Conservation (phyloP, 202 grass and related monocot genomes). For the Brachypodium distachyon region DNA sequence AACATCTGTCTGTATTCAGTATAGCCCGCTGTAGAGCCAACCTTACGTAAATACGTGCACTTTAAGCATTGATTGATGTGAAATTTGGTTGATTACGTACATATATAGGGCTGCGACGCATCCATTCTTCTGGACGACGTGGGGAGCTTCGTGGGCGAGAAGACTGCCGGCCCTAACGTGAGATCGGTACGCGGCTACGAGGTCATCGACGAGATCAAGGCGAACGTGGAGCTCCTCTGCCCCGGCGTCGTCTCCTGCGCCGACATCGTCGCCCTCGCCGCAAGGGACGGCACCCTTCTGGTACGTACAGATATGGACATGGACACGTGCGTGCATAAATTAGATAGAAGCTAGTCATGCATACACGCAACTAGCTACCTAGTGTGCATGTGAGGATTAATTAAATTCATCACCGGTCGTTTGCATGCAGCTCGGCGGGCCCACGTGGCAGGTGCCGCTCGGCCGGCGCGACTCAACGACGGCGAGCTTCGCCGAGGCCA, state of each 20-base stretch:
- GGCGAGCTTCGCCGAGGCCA: slow-evolving; percentile 27
- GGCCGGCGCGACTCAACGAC: too few relatives aligned
- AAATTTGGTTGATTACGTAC: neutral
- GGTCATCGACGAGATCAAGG: slow-evolving; percentile 60
- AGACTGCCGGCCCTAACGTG: slow-evolving; percentile 22
- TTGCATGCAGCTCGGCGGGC: too few relatives aligned
- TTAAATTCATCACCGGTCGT: too few relatives aligned
- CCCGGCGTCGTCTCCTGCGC: slow-evolving; percentile 65
- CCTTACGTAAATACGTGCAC: too few relatives aligned
- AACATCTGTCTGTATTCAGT: too few relatives aligned
- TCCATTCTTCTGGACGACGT: slow-evolving; percentile 58
- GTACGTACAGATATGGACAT: neutral
- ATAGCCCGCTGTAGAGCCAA: too few relatives aligned
- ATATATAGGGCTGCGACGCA: slow-evolving; percentile 52
- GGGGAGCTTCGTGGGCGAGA: slow-evolving; percentile 44
- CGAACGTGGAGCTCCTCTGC: slow-evolving; percentile 41
- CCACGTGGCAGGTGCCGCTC: too few relatives aligned
- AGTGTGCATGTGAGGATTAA: too few relatives aligned
- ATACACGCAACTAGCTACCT: too few relatives aligned
- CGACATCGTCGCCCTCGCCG: slow-evolving; percentile 51
- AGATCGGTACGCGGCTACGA: too few relatives aligned
- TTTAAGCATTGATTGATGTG: neutral
- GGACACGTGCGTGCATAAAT: neutral
- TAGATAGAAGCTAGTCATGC: too few relatives aligned
- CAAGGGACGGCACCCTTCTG: slow-evolving; percentile 37